phyloP scores from a whole-genome alignment of 1,139 yeast genomes.

The Protomyces inundatus region DNA sequence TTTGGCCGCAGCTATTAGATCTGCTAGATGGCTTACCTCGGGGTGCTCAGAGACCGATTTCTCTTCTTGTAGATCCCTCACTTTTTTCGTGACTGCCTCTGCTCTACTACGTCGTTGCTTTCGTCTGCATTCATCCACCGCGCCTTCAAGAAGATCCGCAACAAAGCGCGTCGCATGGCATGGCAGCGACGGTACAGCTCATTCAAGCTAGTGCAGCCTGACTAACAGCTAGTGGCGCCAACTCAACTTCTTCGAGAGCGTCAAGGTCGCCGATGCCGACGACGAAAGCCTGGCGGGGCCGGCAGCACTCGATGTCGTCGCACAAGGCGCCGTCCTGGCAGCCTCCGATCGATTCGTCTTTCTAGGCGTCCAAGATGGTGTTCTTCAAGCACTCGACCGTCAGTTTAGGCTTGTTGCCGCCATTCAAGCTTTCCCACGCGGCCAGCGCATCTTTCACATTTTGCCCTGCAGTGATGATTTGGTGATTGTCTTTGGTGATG shows the following conservation, averaged over 20 bases:
- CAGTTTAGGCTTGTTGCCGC: constrained; percentile 47
- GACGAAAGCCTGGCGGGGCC: constrained; percentile 47
- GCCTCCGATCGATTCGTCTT: constrained; percentile 52
- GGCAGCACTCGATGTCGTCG: constrained; percentile 51
- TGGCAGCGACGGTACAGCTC: neutral
- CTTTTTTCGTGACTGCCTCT: neutral
- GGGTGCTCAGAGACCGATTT: neutral
- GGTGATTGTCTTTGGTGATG: constrained; percentile 15
- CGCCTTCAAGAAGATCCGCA: neutral
- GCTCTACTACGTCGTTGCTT: neutral
- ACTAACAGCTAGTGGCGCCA: constrained; percentile 59
- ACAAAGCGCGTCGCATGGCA: neutral
- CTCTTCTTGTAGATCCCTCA: neutral
- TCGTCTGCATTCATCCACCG: neutral
- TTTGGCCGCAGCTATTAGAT: constrained; percentile 87
- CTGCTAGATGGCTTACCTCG: neutral
- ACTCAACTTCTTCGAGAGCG: constrained; percentile 76
- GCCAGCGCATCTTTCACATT: constrained; percentile 51
- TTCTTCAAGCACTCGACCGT: constrained; percentile 55
- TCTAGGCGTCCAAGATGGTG: constrained; percentile 53
- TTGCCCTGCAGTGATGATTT: constrained; percentile 34
- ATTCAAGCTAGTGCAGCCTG: neutral
- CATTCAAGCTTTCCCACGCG: constrained; percentile 58
- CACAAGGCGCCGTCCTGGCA: neutral
- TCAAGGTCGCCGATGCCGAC: constrained; percentile 53